A percentile compares a stretch with the other conserved stretches of the same genome.
phyloP scores from a whole-genome alignment of 495 filamentous ascomycete genomes.

The Penicillium bovifimosum region DNA sequence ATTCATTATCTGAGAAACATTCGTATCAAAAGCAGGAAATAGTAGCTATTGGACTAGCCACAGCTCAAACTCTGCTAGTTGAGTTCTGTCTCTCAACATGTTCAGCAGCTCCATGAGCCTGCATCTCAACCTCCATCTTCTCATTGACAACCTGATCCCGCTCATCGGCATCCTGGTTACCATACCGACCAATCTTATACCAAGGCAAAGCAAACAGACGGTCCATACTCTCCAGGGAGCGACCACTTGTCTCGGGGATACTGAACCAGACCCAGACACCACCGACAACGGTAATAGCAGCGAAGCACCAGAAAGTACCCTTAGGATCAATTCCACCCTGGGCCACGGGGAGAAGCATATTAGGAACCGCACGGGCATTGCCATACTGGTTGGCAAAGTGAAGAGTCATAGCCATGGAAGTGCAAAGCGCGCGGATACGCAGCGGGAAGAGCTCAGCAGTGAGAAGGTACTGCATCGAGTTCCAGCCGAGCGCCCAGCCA shows the following conservation, averaged over 20 bases:
- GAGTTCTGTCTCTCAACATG: conserved; percentile 14
- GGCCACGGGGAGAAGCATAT: conserved; percentile 47
- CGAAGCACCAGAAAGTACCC: conserved; percentile 68
- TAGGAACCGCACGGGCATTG: conserved; percentile 50
- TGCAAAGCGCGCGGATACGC: conserved; percentile 41
- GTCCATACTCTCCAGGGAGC: conserved; percentile 53
- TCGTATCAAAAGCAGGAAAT: too few relatives aligned
- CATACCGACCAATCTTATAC: conserved; percentile 58
- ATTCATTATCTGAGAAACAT: too few relatives aligned
- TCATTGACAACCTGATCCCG: conserved; percentile 33
- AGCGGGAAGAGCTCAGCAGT: conserved; percentile 72
- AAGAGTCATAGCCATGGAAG: conserved; percentile 45
- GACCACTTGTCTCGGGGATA: conserved; percentile 40
- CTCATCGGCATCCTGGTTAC: conserved; percentile 50
- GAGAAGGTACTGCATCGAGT: conserved; percentile 69
- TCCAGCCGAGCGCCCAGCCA: conserved; percentile 73
- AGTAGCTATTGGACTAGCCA: not conserved
- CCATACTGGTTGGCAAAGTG: conserved; percentile 74
- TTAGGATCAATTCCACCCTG: conserved; percentile 41
- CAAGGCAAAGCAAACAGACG: conserved; percentile 61
- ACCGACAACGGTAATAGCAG: conserved; percentile 54
- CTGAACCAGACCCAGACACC: conserved; percentile 53
- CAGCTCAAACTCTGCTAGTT: not conserved
- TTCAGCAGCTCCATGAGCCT: conserved; percentile 13
- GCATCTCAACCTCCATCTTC: conserved; percentile 22